These are phyloP conservation scores for Boletus edulis DNA, from an alignment of 768 basidiomycete species.

Conservation along the genomic window DNA sequence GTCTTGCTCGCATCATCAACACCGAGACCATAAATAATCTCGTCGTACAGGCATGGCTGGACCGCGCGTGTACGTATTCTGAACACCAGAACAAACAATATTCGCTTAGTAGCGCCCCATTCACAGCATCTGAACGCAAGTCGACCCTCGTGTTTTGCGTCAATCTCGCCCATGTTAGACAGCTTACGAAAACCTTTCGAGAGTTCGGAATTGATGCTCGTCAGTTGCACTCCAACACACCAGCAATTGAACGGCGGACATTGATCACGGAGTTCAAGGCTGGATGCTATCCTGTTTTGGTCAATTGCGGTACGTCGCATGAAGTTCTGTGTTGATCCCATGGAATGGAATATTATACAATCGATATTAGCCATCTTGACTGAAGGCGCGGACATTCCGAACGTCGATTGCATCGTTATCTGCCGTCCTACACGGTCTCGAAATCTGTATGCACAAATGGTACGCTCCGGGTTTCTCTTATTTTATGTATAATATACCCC, in stretches of 20 bases:
- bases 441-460: conserved; percentile 94
- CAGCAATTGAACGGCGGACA: conserved; percentile 55
- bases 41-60: conserved; percentile 81
- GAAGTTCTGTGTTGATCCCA: background rate
- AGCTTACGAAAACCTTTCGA: conserved; percentile 71
- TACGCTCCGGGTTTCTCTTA: conserved; percentile 27
- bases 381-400: conserved; percentile 93
- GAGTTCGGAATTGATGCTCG: conserved; percentile 80
- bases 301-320: conserved; percentile 77
- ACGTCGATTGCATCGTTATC: conserved; percentile 87
- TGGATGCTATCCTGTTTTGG: conserved; percentile 77
- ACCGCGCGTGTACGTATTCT: conserved; percentile 64
- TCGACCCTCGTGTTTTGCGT: conserved; percentile 95
- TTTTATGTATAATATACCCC: background rate
- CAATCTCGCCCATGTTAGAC: conserved; percentile 74
- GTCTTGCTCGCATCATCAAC: conserved; percentile 81
- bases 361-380: conserved; percentile 67
- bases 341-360: background rate
- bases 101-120: background rate
- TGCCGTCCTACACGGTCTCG: conserved; percentile 86
- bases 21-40: conserved; percentile 73
- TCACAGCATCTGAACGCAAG: conserved; percentile 52
- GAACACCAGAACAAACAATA: background rate
- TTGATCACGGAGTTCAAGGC: conserved; percentile 66
- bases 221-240: conserved; percentile 71